Evolutionary conservation across 1,139 yeast genomes (phyloP).

Genomic region (Nadsonia starkeyi-henricii): DNA sequence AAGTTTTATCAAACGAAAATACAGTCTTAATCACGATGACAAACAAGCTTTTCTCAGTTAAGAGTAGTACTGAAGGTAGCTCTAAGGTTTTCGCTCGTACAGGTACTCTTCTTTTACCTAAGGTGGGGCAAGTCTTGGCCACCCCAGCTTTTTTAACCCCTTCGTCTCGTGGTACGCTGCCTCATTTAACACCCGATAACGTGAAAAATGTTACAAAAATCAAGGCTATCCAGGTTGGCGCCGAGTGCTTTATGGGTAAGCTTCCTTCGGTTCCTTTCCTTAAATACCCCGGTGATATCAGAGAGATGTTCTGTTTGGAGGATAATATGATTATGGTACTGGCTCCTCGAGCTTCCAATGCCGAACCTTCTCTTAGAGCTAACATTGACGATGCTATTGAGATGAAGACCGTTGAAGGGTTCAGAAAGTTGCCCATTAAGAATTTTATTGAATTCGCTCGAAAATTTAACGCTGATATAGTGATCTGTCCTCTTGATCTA

Average conservation of each 20-base stretch:
- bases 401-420: slow-evolving; percentile 26
- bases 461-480: slow-evolving; percentile 19
- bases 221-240: slow-evolving; percentile 16
- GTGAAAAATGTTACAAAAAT: slow-evolving; percentile 11
- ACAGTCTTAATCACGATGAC: neutral
- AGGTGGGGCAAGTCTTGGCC: slow-evolving; percentile 6
- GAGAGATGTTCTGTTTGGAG: slow-evolving; percentile 15
- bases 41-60: neutral
- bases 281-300: slow-evolving; percentile 7
- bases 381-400: slow-evolving; percentile 21
- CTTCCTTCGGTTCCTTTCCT: slow-evolving; percentile 13
- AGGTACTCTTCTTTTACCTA: slow-evolving; percentile 3
- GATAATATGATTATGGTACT: slow-evolving; percentile 15
- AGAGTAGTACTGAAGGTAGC: neutral
- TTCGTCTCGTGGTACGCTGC: slow-evolving; percentile 27
- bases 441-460: slow-evolving; percentile 15
- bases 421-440: slow-evolving; percentile 18
- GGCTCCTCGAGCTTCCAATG: slow-evolving; percentile 18
- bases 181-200: slow-evolving; percentile 30
- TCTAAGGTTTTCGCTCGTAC: neutral
- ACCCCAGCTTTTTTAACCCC: slow-evolving; percentile 24
- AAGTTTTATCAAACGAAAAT: too few relatives aligned
- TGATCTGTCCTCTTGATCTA: slow-evolving; percentile 21
- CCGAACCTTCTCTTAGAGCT: slow-evolving; percentile 22
- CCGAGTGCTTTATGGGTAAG: slow-evolving; percentile 23